phyloP scores from a whole-genome alignment of 176 grass and related monocot species.

The Ananas comosus region DNA sequence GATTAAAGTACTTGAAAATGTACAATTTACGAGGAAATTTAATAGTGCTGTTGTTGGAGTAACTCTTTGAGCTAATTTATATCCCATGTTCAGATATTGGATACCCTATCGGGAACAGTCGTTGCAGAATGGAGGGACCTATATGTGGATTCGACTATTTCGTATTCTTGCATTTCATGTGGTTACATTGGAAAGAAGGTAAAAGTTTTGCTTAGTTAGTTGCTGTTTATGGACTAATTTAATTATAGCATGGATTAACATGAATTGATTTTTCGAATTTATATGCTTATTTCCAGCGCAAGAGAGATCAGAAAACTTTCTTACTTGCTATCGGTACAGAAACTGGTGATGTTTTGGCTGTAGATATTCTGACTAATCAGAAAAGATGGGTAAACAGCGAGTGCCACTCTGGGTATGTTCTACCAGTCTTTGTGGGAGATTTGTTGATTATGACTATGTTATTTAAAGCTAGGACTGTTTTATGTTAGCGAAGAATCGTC shows the following conservation, averaged over 20 bases:
- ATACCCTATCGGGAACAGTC: conserved; percentile 15
- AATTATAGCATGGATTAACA: background rate
- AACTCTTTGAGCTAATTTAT: background rate
- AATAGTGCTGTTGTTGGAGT: background rate
- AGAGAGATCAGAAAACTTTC: conserved; percentile 25
- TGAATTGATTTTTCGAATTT: conserved; percentile 20
- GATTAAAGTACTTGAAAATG: too few relatives aligned
- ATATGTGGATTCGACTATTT: conserved; percentile 8
- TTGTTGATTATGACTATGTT: background rate
- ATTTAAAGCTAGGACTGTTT: background rate
- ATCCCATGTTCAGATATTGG: conserved; percentile 13
- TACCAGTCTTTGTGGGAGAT: conserved; percentile 1
- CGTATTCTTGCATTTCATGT: conserved; percentile 36
- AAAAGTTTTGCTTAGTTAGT: background rate
- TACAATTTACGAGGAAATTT: background rate
- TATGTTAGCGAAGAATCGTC: background rate
- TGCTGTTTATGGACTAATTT: background rate
- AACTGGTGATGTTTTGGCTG: conserved; percentile 33
- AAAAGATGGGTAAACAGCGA: conserved; percentile 24
- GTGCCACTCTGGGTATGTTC: conserved; percentile 32
- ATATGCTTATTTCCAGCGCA: conserved; percentile 16
- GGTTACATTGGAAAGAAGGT: conserved; percentile 40
- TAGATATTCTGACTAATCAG: conserved; percentile 27
- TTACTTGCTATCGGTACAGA: conserved; percentile 38
- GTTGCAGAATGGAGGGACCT: conserved; percentile 18